These are phyloP conservation scores for Silene coronaria DNA, from an alignment of 179 eudicot genomes.

Conservation along the genomic window DNA sequence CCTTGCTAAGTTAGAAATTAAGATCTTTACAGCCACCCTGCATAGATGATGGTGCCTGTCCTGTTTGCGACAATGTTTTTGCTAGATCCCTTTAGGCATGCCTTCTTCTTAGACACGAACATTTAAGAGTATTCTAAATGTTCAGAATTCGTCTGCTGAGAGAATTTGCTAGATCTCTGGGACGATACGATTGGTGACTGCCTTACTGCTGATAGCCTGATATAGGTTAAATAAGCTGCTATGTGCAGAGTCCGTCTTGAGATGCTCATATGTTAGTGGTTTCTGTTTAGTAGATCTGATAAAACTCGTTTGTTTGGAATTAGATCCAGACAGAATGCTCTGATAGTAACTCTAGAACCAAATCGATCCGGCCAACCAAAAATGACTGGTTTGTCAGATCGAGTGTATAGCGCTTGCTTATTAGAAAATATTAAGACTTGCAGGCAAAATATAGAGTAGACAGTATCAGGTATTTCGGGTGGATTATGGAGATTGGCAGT, in stretches of 20 bases:
- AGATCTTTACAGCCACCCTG: background rate
- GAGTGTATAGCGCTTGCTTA: background rate
- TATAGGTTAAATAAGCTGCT: background rate
- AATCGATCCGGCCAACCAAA: background rate
- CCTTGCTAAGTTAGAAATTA: background rate
- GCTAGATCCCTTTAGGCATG: background rate
- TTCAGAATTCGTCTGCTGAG: background rate
- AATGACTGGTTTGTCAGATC: background rate
- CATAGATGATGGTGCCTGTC: background rate
- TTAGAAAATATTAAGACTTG: background rate
- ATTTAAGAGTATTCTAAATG: background rate
- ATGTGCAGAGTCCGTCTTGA: background rate
- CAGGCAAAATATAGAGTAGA: background rate
- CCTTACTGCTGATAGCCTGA: too few relatives aligned
- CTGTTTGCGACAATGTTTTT: background rate
- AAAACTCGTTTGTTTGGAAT: too few relatives aligned
- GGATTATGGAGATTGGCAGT: slow-evolving; percentile 6
- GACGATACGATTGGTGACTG: background rate
- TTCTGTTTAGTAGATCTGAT: background rate
- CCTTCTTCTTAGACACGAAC: background rate
- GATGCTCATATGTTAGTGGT: background rate
- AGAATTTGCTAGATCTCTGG: background rate
- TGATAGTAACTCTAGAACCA: background rate
- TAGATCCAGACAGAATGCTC: background rate
- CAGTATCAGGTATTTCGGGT: too few relatives aligned